Conservation (phyloP, 2,329 filamentous ascomycete genomes). For the Torrubiellomyces zombiae region DNA sequence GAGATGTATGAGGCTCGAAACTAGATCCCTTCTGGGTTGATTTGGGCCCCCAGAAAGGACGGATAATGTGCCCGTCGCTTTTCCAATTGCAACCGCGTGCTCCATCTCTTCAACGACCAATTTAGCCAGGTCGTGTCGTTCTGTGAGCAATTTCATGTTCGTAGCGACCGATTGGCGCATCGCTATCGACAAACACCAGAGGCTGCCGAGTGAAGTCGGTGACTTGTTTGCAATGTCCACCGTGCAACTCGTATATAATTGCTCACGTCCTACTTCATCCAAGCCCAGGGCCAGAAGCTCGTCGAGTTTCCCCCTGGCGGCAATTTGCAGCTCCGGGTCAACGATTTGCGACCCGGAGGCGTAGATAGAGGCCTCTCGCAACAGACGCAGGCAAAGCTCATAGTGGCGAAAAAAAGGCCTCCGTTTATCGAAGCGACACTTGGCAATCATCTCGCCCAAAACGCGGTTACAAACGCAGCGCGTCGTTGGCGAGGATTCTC, state of each 20-base stretch:
- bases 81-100: slow-evolving; percentile 24
- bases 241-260: slow-evolving; percentile 51
- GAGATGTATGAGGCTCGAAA: slow-evolving; percentile 39
- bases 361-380: slow-evolving; percentile 52
- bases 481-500: slow-evolving; percentile 44
- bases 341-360: slow-evolving; percentile 36
- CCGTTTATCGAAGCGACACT: slow-evolving; percentile 19
- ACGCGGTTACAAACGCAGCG: slow-evolving; percentile 43
- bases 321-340: slow-evolving; percentile 44
- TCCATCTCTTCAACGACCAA: slow-evolving; percentile 51
- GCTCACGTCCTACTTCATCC: slow-evolving; percentile 34
- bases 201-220: slow-evolving; percentile 51
- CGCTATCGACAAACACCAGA: slow-evolving; percentile 43
- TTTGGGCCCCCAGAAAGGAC: slow-evolving; percentile 32
- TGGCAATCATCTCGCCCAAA: slow-evolving; percentile 30
- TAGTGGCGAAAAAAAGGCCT: slow-evolving; percentile 26
- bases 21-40: slow-evolving; percentile 38
- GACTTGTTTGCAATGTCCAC: slow-evolving; percentile 49
- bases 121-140: slow-evolving; percentile 42
- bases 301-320: slow-evolving; percentile 44
- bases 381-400: slow-evolving; percentile 43
- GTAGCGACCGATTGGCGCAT: slow-evolving; percentile 26
- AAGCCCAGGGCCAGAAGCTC: slow-evolving; percentile 42
- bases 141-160: slow-evolving; percentile 40
- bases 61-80: slow-evolving; percentile 19